Base-by-base conservation (phyloP, 192 early-diverging fungal genomes). In the Mycoemilia scoparia region DNA sequence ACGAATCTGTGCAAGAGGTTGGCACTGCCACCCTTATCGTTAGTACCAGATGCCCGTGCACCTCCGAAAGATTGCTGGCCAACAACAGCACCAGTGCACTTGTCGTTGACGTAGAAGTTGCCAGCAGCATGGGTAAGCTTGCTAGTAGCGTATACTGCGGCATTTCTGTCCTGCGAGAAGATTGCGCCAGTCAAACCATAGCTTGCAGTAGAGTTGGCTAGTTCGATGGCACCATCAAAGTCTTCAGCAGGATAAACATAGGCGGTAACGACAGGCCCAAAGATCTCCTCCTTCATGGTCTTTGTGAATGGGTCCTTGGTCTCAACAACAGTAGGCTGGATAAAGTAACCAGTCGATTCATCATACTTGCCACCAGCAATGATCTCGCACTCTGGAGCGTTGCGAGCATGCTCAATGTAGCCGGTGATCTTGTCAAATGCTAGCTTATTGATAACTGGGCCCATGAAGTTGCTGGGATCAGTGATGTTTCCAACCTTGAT, bases 61-160 rank as follows among this genome's bases (percentile, higher is more conserved):
- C 92, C 92, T 46, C 92, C 92, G 54, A 97, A 97, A 12, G 92
- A 80, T 68, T 97, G 92, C 60, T 97, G 92, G 39, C 89, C 88
- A 29, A 93, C 89, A 21, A 93, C 81, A 21, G 89, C 92, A 29
- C 92, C 92, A 27, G 92, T 97, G 49, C 77, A 88, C 60, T 97
- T 97, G 69, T 97, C 92, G 55, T 97, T 97, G 53, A 97, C 77
- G 60, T 97, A 97, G 40, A 97, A 92, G 74, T 97, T 97, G 23
- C 92, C 92, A 4, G 86, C 81, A 22, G 81, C 71, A 60, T 97
- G 66, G 27, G 87, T 73, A 37, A 97, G 68, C 34, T 69, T 56
- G 48, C 82, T 77, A 42, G 69, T 67, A 17, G 74, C 81, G 12
- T 60, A 43, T 21, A 87, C 61, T 34, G 83, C 68, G 2, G 82